Percentiles rank a stretch among this genome's conserved stretches.
Conservation (phyloP, 2,329 filamentous ascomycete genomes). For the Phyllachora maydis region DNA sequence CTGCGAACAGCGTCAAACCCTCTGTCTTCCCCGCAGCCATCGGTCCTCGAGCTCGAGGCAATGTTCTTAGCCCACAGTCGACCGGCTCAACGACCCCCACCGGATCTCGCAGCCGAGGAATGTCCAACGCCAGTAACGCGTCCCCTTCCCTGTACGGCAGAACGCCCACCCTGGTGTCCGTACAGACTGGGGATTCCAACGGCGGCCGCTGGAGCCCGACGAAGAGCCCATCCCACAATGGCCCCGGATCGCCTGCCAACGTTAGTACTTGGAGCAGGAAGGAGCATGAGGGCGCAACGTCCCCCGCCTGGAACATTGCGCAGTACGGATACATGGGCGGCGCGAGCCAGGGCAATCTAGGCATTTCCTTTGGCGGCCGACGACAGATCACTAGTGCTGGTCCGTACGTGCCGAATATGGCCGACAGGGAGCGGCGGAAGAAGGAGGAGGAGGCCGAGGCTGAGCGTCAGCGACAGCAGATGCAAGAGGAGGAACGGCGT, state of each 20-base stretch:
- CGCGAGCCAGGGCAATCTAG: constrained; percentile 86
- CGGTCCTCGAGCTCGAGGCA: constrained; percentile 44
- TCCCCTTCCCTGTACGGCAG: constrained; percentile 26
- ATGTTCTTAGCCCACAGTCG: constrained; percentile 41
- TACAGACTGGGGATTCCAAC: constrained; percentile 29
- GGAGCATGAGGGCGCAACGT: constrained; percentile 58
- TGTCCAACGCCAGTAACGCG: constrained; percentile 36
- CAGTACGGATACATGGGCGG: constrained; percentile 98
- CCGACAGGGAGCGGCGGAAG: constrained; percentile 59
- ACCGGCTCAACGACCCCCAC: constrained; percentile 35
- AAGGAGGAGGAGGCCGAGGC: constrained; percentile 36
- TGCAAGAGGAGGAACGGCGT: constrained; percentile 28
- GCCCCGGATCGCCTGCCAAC: constrained; percentile 26
- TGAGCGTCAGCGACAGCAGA: constrained; percentile 32
- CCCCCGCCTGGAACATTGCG: constrained; percentile 93
- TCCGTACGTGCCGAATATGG: constrained; percentile 59
- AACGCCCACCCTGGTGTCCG: constrained; percentile 19
- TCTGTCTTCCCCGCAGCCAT: constrained; percentile 54
- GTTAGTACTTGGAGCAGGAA: constrained; percentile 85
- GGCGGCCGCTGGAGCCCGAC: constrained; percentile 40
- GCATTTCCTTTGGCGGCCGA: constrained; percentile 76
- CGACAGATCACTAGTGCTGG: constrained; percentile 77
- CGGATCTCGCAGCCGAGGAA: constrained; percentile 22
- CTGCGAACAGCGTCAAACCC: constrained; percentile 57
- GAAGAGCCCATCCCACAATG: constrained; percentile 34